A percentile compares a stretch with the other conserved stretches of the same genome.
Conservation (phyloP, 2,329 filamentous ascomycete species). For the Cercospora beticola region DNA sequence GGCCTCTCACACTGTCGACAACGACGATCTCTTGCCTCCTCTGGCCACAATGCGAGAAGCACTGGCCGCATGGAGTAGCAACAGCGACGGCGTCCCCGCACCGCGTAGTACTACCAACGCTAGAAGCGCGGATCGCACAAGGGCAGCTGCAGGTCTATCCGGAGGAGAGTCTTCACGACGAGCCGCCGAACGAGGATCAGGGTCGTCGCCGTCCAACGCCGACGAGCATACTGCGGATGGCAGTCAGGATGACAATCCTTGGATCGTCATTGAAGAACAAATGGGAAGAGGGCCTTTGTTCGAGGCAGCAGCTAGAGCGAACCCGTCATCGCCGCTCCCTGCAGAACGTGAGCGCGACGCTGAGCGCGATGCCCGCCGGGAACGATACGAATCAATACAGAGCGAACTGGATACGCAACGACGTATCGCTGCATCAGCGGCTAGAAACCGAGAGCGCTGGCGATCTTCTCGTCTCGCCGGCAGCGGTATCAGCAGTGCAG, state of each 20-base stretch:
- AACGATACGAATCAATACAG: constrained; percentile 21
- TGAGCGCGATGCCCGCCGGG: constrained; percentile 11
- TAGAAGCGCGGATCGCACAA: constrained; percentile 7
- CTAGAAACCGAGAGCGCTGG: constrained; percentile 25
- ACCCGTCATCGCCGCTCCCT: constrained; percentile 24
- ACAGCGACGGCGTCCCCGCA: constrained; percentile 1
- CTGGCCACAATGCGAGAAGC: constrained; percentile 12
- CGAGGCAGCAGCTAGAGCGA: constrained; percentile 31
- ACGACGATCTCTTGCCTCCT: constrained; percentile 16
- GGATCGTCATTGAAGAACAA: constrained; percentile 51
- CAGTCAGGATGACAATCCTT: constrained; percentile 42
- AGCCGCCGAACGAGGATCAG: constrained; percentile 23
- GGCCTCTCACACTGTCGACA: constrained; percentile 11
- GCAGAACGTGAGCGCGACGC: constrained; percentile 15
- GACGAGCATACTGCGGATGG: constrained; percentile 19
- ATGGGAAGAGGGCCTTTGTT: constrained; percentile 41
- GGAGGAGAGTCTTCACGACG: constrained; percentile 11
- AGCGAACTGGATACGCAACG: constrained; percentile 23
- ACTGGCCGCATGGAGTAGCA: constrained; percentile 4
- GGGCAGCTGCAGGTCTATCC: constrained; percentile 2
- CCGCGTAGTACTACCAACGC: neutral
- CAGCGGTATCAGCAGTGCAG: constrained; percentile 2
- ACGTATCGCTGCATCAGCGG: constrained; percentile 19
- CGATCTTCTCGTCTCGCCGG: constrained; percentile 16
- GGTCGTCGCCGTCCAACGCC: constrained; percentile 14